These are phyloP conservation scores for Amanita pseudoporphyria DNA, from an alignment of 768 basidiomycete species.

Conservation along the genomic window DNA sequence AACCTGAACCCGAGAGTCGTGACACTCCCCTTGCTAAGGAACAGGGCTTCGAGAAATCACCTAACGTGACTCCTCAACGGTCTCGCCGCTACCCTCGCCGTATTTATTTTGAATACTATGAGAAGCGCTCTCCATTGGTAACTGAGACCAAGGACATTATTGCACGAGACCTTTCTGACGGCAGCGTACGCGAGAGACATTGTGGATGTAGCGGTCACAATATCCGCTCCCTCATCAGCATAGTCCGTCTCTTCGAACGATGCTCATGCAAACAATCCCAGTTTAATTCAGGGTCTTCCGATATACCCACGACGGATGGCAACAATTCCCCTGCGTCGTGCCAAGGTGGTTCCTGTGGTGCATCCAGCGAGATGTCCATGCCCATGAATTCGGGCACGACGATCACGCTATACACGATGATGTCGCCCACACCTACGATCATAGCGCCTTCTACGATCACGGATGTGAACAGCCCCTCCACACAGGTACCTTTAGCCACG, in stretches of 20 bases:
- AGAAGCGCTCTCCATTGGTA: slow-evolving; percentile 14
- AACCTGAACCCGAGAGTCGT: slow-evolving; percentile 18
- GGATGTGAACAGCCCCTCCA: not conserved
- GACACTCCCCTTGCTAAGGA: slow-evolving; percentile 14
- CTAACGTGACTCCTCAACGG: slow-evolving; percentile 1
- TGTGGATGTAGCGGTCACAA: not conserved
- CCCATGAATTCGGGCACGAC: not conserved
- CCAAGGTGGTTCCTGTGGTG: not conserved
- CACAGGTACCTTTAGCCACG: not conserved
- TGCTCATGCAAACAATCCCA: not conserved
- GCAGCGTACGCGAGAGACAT: not conserved
- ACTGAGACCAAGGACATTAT: not conserved
- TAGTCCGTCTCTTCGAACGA: slow-evolving; percentile 1
- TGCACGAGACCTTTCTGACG: not conserved
- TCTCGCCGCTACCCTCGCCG: slow-evolving; percentile 21
- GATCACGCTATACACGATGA: not conserved
- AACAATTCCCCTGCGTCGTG: not conserved
- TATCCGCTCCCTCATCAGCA: slow-evolving; percentile 1
- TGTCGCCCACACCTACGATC: not conserved
- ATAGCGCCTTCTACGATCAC: not conserved
- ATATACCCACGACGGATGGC: not conserved
- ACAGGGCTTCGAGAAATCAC: slow-evolving; percentile 12
- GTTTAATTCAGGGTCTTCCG: not conserved
- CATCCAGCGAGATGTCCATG: not conserved
- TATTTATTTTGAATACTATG: slow-evolving; percentile 19